phyloP scores from a whole-genome alignment of 169 alveolate genomes.

The Miamiensis avidus region DNA sequence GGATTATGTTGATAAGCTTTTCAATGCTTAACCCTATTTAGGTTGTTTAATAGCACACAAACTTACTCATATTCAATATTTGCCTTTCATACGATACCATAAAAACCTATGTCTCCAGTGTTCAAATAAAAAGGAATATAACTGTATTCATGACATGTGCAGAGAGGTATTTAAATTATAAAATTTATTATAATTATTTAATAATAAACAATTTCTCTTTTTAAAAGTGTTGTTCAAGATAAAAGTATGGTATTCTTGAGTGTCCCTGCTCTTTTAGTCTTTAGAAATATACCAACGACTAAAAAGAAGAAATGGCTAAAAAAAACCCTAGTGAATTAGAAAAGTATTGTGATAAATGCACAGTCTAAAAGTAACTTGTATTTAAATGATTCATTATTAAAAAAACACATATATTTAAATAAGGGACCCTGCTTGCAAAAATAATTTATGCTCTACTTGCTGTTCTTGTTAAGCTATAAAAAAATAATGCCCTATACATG shows the following conservation, averaged over 20 bases:
- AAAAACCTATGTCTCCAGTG: constrained; percentile 8
- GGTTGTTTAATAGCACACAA: constrained; percentile 19
- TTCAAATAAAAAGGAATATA: constrained; percentile 7
- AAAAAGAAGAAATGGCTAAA: constrained; percentile 2
- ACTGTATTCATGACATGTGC: constrained; percentile 24
- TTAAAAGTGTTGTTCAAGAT: constrained; percentile 8
- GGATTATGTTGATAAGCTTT: constrained; percentile 11
- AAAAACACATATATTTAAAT: background rate
- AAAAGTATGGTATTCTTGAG: constrained; percentile 13
- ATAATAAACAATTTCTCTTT: no score
- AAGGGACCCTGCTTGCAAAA: constrained; percentile 4
- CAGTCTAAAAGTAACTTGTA: background rate
- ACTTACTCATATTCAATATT: constrained; percentile 2
- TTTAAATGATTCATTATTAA: no score
- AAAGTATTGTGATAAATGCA: constrained; percentile 8
- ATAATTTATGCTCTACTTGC: background rate
- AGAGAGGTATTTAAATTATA: background rate
- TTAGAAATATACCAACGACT: background rate
- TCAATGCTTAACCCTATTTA: constrained; percentile 14
- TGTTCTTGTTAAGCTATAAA: constrained; percentile 11
- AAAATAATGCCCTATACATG: constrained; percentile 2
- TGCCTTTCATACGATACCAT: constrained; percentile 4
- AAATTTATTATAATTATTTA: no score
- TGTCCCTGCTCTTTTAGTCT: constrained; percentile 10
- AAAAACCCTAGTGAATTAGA: constrained; percentile 1